Evolutionary conservation across 768 basidiomycete species (phyloP), one percentile per base, ranked within the genome.

Genomic region (Psilocybe tampanensis): DNA sequence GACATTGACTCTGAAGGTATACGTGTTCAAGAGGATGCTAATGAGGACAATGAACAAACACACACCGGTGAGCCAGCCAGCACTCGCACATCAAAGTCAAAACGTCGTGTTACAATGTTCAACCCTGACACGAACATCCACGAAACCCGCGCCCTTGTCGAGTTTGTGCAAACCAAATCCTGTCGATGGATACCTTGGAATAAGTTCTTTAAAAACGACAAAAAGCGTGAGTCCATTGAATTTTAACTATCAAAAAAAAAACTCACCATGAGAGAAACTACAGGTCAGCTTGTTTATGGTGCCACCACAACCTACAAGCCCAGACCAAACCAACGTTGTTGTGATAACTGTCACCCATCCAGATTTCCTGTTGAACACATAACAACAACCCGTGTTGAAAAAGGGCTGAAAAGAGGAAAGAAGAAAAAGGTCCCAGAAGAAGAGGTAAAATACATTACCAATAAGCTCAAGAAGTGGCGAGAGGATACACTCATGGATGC

Each of bases 161-260:
- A 7, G 1, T 57, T 34, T 29, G 41, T 51, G 15, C 18, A 39
- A 13, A 56, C 48, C 1, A 26, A 49, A 6, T 32, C 36, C n/a
- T 52, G 51, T 19, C 51, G 51, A 17, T 19, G 62, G 21, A 22
- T 17, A 24, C 12, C 41, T 6, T 63, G 62, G 62, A 32, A 63
- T 32, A 21, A 24, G 9, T 63, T 60, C 43, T 60, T 63, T 29
- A 3, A 45, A 17, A 63, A 63, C 34, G 6, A 33, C 7, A 44
- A 54, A n/a, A 63, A 63, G 43, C 51, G 62, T 63, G 44, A 56
- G 59, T 54, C n/a, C n/a, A n/a, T n/a, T n/a, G n/a, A n/a, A 26
- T 13, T 26, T 32, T 18, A 19, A 19, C 48, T 19, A 26, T 19
- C 15, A 47, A 15, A n/a, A 12, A 39, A 29, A 34, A 33, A 24